Percentiles rank a stretch among this genome's conserved stretches.
Evolutionary conservation across 768 basidiomycete genomes (phyloP).

Genomic region (Trametes elegans): DNA sequence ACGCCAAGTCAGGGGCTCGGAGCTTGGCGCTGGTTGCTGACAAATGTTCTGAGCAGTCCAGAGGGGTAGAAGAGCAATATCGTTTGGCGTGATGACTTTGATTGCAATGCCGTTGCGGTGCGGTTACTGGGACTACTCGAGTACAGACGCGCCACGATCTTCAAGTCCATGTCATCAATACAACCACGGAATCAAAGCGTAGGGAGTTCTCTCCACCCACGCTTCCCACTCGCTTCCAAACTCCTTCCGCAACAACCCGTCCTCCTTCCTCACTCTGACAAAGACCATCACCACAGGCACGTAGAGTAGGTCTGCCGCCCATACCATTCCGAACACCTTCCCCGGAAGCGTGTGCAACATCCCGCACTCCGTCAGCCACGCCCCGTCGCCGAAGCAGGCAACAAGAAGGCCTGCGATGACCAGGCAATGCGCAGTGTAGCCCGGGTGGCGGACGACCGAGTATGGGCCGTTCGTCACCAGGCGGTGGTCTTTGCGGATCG

Average conservation of each 20-base stretch:
- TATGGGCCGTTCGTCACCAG: constrained; percentile 32
- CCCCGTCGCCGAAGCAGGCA: constrained; percentile 8
- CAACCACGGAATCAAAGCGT: constrained; percentile 14
- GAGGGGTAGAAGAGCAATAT: too few species aligned
- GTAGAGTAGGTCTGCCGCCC: constrained; percentile 8
- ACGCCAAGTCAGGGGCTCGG: too few species aligned
- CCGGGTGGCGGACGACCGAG: constrained; percentile 30
- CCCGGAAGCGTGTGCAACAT: constrained; percentile 12
- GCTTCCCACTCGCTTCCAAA: constrained; percentile 25
- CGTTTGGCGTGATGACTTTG: too few species aligned
- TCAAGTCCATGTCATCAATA: constrained; percentile 1
- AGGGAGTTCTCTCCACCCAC: constrained; percentile 21
- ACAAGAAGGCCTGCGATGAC: constrained; percentile 12
- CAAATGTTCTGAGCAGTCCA: too few species aligned
- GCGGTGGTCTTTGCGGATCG: constrained; percentile 24
- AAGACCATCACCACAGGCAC: constrained; percentile 8
- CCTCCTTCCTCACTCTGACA: constrained; percentile 14
- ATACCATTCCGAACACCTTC: not conserved
- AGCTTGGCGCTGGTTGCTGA: too few species aligned
- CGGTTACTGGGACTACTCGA: too few species aligned
- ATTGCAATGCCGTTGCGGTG: too few species aligned
- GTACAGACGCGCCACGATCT: too few species aligned
- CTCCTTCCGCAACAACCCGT: constrained; percentile 14
- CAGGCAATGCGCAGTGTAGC: constrained; percentile 22
- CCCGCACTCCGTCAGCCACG: constrained; percentile 20